Percentiles rank a stretch among this genome's conserved stretches.
Evolutionary conservation across 208 protist species (phyloP).

Genomic region (Trypanosoma caninum): DNA sequence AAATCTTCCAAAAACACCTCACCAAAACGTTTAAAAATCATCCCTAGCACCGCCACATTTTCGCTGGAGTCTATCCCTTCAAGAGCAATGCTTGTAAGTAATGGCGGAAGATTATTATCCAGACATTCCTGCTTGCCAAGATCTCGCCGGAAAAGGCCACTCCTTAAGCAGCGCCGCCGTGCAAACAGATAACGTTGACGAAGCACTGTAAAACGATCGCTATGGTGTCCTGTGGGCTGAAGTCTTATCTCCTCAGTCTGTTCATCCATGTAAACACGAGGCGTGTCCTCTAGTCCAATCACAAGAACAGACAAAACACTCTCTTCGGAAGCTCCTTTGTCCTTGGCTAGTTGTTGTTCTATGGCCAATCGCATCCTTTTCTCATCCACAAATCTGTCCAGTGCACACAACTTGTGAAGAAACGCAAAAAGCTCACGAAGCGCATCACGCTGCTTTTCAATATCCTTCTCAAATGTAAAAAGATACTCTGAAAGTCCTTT

Average conservation of each 20-base stretch:
- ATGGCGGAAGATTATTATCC: constrained; percentile 37
- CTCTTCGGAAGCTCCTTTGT: constrained; percentile 33
- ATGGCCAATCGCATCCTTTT: constrained; percentile 55
- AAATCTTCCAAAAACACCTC: constrained; percentile 73
- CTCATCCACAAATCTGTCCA: constrained; percentile 60
- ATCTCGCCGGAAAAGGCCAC: constrained; percentile 70
- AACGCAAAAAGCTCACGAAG: constrained; percentile 69
- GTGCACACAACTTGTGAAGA: constrained; percentile 53
- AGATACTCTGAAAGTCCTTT: constrained; percentile 60
- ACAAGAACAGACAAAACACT: constrained; percentile 30
- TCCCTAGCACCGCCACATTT: constrained; percentile 73
- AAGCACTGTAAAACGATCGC: constrained; percentile 51
- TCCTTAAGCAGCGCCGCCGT: constrained; percentile 70
- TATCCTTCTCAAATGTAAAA: constrained; percentile 29
- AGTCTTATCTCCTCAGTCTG: constrained; percentile 55
- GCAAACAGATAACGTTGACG: constrained; percentile 79
- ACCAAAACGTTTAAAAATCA: constrained; percentile 44
- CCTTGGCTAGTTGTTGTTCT: constrained; percentile 40
- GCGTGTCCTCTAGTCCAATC: constrained; percentile 42
- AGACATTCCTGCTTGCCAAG: constrained; percentile 40
- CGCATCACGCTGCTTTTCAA: constrained; percentile 37
- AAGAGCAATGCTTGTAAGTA: constrained; percentile 72
- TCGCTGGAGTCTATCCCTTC: constrained; percentile 60
- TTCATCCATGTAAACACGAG: constrained; percentile 63
- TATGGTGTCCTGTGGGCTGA: neutral